Base-by-base conservation (phyloP, 2,329 filamentous ascomycete genomes). In the Aspergillus transmontanensis region DNA sequence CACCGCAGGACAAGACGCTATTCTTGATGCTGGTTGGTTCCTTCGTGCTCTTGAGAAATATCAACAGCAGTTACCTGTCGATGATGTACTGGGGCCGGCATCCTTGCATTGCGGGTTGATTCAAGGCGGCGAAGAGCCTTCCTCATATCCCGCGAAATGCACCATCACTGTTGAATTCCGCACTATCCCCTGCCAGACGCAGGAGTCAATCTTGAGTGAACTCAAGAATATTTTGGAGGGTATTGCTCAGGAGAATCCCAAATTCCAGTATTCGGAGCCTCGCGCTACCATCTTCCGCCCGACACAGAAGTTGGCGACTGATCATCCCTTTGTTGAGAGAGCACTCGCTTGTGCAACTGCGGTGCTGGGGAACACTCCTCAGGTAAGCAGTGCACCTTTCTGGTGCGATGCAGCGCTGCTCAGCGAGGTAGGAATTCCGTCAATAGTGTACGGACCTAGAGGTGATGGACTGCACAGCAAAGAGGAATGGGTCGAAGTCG, bases 361-460 rank as follows among this genome's bases (percentile, higher is more conserved):
- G 3, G 67, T 74, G 0, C 66, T 80, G 1, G 77, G 74, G 0
- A 60, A 43, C 9, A 59, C 73, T 0, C 71, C 75, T 0, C 60
- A 59, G 0, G 62, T 81, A 0, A 32, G 59, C 2, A 76, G 75
- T 7, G 76, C 69, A 0, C 68, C 77, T 0, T 84, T 78, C 64
- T 86, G 83, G 85, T 83, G 81, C 0, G 83, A 86, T 67, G 82
- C 79, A n/a, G 83, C 83, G 1, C 68, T 85, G 14, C 65, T 86
- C 0, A 73, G 76, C 0, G 75, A 80, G 21, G 73, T 71, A 16
- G 84, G 82, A 0, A 82, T 85, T 32, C 78, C 82, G 0, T 71
- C 78, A 0, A 71, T 86, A 19, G 73, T 86, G 1, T 84, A 79
- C 69, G 82, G 84, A 0, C 82, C 82, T 0, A 71, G 69, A 10